Conservation (phyloP, 768 basidiomycete species). For the Termitomyces sp. region DNA sequence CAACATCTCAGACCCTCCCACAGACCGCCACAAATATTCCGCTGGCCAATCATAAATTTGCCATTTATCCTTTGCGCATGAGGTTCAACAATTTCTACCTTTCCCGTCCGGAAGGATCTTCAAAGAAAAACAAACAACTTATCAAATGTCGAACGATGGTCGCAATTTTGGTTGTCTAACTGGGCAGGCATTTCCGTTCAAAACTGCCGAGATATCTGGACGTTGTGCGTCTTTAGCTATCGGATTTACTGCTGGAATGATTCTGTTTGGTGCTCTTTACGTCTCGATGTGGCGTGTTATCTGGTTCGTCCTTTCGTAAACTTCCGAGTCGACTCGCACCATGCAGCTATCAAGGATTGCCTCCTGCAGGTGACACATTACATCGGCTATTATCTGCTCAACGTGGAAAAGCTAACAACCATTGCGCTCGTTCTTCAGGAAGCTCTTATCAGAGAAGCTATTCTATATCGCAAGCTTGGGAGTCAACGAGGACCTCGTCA, state of each 20-base stretch:
- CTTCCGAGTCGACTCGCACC: too few relatives aligned
- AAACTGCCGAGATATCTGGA: neutral
- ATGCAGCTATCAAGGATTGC: too few relatives aligned
- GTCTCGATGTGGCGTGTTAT: neutral
- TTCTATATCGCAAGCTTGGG: too few relatives aligned
- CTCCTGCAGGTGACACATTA: too few relatives aligned
- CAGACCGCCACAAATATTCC: neutral
- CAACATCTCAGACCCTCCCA: neutral
- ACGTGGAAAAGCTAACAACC: too few relatives aligned
- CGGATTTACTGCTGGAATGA: neutral
- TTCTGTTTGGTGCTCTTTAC: neutral
- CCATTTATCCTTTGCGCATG: neutral
- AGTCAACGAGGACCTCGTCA: too few relatives aligned
- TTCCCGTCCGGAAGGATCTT: constrained; percentile 11
- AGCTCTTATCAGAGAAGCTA: too few relatives aligned
- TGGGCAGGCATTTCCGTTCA: neutral
- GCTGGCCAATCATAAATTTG: constrained; percentile 3
- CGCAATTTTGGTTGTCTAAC: neutral
- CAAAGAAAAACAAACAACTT: constrained; percentile 3
- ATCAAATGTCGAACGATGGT: neutral
- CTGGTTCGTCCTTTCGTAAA: neutral
- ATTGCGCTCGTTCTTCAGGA: too few relatives aligned
- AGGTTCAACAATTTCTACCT: neutral
- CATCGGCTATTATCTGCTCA: too few relatives aligned
- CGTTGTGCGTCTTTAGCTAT: neutral